A percentile compares a stretch with the other conserved stretches of the same genome.
These are phyloP conservation scores for Dendryphion nanum DNA, from an alignment of 2,329 filamentous ascomycete genomes.

Conservation along the genomic window DNA sequence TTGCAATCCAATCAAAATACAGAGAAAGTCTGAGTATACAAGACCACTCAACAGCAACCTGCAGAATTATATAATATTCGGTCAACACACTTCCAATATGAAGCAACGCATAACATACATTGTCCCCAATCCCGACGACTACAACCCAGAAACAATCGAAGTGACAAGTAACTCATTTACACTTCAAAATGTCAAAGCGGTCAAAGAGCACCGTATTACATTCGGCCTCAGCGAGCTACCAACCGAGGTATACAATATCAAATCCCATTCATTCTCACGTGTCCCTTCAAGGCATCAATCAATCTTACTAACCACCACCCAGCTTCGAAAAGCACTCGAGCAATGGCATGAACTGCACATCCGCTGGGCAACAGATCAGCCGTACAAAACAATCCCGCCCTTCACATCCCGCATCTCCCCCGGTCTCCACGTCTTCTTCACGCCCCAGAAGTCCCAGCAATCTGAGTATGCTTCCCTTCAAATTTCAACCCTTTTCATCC, in stretches of 20 bases:
- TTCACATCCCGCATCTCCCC: constrained; percentile 73
- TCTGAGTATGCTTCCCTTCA: constrained; percentile 30
- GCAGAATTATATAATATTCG: too few relatives aligned
- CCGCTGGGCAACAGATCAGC: constrained; percentile 66
- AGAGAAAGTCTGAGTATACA: too few relatives aligned
- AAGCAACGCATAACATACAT: constrained; percentile 75
- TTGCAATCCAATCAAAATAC: too few relatives aligned
- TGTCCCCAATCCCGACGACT: constrained; percentile 62
- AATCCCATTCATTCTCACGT: not conserved
- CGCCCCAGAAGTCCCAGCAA: constrained; percentile 50
- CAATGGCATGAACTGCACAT: constrained; percentile 72
- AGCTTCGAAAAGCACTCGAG: constrained; percentile 62
- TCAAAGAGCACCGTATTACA: constrained; percentile 77
- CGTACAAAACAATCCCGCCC: constrained; percentile 63
- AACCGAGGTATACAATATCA: constrained; percentile 49
- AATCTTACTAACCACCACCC: constrained; percentile 4
- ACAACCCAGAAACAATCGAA: constrained; percentile 64
- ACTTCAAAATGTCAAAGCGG: constrained; percentile 62
- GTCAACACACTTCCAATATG: too few relatives aligned
- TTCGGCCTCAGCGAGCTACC: constrained; percentile 73
- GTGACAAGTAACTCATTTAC: constrained; percentile 55
- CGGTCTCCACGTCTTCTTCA: constrained; percentile 79
- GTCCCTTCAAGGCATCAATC: not conserved
- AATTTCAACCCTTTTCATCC: not conserved
- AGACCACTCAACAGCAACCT: too few relatives aligned